Evolutionary conservation across 805 yeast species (phyloP).

Genomic region (Spathaspora arborariae): DNA sequence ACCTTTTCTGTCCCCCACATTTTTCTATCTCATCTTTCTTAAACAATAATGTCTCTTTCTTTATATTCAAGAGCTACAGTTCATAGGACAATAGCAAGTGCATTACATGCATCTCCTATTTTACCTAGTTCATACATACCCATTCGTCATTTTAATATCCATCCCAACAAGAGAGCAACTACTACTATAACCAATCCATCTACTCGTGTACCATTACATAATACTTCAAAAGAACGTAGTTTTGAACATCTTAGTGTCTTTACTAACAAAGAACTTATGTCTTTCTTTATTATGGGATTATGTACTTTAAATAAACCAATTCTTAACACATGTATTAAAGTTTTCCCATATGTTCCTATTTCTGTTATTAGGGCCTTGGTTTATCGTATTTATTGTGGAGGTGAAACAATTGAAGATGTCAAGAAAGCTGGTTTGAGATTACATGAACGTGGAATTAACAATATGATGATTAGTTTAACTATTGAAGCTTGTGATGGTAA

Average conservation of each 20-base stretch:
- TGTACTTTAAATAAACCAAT: slow-evolving; percentile 65
- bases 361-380: slow-evolving; percentile 66
- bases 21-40: background rate
- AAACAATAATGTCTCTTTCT: background rate
- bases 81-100: background rate
- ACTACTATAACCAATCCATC: background rate
- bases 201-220: background rate
- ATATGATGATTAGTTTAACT: slow-evolving; percentile 93
- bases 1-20: background rate
- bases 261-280: slow-evolving; percentile 52
- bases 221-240: background rate
- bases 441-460: slow-evolving; percentile 72
- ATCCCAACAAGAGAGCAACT: background rate
- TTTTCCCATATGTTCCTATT: slow-evolving; percentile 75
- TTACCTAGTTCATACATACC: background rate
- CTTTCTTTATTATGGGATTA: slow-evolving; percentile 64
- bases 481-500: slow-evolving; percentile 90
- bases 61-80: background rate
- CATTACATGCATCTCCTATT: background rate
- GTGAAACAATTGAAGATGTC: slow-evolving; percentile 71
- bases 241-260: slow-evolving; percentile 48
- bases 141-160: background rate
- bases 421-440: slow-evolving; percentile 65
- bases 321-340: slow-evolving; percentile 55
- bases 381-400: slow-evolving; percentile 87